Percentiles rank a stretch among this genome's conserved stretches.
Conservation (phyloP, 2,329 filamentous ascomycete species). For the Fusarium armeniacum region DNA sequence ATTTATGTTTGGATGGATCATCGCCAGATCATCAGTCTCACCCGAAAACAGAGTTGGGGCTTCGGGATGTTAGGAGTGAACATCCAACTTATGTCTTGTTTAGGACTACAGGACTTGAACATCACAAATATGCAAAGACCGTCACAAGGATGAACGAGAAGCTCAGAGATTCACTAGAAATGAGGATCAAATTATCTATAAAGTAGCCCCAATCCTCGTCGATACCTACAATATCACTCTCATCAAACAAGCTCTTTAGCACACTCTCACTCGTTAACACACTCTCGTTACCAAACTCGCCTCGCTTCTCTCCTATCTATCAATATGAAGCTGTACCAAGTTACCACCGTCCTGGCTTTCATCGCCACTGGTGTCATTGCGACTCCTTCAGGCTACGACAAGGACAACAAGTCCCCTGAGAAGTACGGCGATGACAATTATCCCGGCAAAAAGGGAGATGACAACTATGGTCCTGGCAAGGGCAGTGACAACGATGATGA, state of each 20-base stretch:
- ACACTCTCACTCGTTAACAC: slow-evolving; percentile 13
- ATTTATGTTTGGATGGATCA: neutral
- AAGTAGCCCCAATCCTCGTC: neutral
- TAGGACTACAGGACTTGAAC: neutral
- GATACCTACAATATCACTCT: slow-evolving; percentile 4
- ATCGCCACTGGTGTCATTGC: slow-evolving; percentile 38
- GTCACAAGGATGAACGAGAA: neutral
- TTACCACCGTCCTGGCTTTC: slow-evolving; percentile 35
- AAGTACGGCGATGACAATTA: neutral
- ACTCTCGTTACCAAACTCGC: slow-evolving; percentile 20
- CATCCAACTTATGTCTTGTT: neutral
- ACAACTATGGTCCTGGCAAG: slow-evolving; percentile 4
- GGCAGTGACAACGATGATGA: slow-evolving; percentile 1
- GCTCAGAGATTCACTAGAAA: neutral
- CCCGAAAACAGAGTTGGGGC: neutral
- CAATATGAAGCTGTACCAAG: slow-evolving; percentile 34
- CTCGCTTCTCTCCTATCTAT: neutral
- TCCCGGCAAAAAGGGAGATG: neutral
- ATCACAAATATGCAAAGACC: neutral
- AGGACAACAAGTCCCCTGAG: neutral
- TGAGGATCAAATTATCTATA: slow-evolving; percentile 16
- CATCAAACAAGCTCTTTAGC: slow-evolving; percentile 31
- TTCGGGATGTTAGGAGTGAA: neutral
- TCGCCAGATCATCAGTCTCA: neutral
- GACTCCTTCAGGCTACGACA: slow-evolving; percentile 15